Base-by-base conservation (phyloP, 2,329 filamentous ascomycete species). In the Colletotrichum coccodes region DNA sequence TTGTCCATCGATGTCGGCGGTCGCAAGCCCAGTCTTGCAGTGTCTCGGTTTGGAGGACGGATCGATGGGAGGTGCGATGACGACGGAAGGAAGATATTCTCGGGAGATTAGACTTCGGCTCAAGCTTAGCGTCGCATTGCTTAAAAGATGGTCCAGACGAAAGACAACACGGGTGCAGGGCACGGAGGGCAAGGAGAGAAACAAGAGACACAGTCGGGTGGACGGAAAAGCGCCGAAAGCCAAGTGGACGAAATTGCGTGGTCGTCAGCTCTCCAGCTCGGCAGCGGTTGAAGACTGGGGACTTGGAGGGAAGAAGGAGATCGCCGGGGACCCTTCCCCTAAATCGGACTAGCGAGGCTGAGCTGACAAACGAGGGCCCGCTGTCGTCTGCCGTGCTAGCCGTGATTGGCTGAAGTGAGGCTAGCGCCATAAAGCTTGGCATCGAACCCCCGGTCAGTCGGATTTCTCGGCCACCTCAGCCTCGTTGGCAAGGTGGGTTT, bases 1-100 rank as follows among this genome's bases (percentile, higher is more conserved):
- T 83, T 83, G 64, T 81, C 81, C 85, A 87, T 87, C 70, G 50
- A 36, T 26, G 30, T 52, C 21, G 57, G 36, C 38, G 23, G n/a
- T 73, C 66, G 72, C 16, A 14, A 26, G 34, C 61, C 56, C 50
- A 57, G 56, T 56, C 26, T 65, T 49, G 49, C 42, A 49, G 49
- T 34, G 54, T 44, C 21, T 66, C 40, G 56, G 26, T 14, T 52
- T 34, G 34, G n/a, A 38, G 21, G 49, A 40, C 23, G 49, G 1
- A 21, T 53, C 12, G 57, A 26, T 44, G 32, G 30, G 30, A 47
- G 32, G 36, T 67, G 44, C 38, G 50, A 36, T 14, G 12, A 23
- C n/a, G n/a, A 23, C 28, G 56, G 34, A 47, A 47, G 40, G 23
- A 12, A 28, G 28, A 14, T 54, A n/a, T 47, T 34, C 28, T 65